Evolutionary conservation across 768 basidiomycete species (phyloP).

Genomic region (Mycena latifolia): DNA sequence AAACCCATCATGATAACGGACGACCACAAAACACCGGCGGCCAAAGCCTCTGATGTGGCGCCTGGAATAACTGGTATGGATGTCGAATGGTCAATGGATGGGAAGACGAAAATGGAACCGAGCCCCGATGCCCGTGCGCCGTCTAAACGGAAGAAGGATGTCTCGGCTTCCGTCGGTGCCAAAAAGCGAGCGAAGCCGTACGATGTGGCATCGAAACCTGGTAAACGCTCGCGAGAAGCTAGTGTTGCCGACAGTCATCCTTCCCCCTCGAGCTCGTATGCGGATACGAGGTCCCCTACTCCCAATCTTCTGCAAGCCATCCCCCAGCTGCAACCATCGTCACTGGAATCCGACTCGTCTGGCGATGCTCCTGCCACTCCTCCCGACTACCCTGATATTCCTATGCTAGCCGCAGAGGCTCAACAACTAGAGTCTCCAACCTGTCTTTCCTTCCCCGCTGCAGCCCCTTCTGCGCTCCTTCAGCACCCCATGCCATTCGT

Average conservation of each 20-base stretch:
- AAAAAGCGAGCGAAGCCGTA: conserved; percentile 82
- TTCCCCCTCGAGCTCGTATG: conserved; percentile 44
- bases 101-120: conserved; percentile 40
- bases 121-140: conserved; percentile 49
- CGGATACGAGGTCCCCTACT: conserved; percentile 42
- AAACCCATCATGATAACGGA: conserved; percentile 99
- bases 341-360: conserved; percentile 60
- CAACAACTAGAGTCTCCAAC: conserved; percentile 36
- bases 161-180: conserved; percentile 40
- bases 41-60: conserved; percentile 44
- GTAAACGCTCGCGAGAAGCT: conserved; percentile 61
- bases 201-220: conserved; percentile 63
- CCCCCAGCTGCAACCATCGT: conserved; percentile 51
- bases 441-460: conserved; percentile 29
- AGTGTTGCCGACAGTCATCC: conserved; percentile 50
- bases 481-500: conserved; percentile 65
- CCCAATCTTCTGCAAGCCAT: conserved; percentile 39
- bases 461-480: conserved; percentile 38
- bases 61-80: conserved; percentile 52
- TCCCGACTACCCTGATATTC: conserved; percentile 55
- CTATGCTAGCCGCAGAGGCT: conserved; percentile 50
- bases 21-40: conserved; percentile 86
- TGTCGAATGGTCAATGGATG: conserved; percentile 62
- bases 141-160: conserved; percentile 58
- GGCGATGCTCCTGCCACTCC: conserved; percentile 61